Base-by-base conservation (phyloP, 441 rosid species). In the Gossypium schwendimanii region DNA sequence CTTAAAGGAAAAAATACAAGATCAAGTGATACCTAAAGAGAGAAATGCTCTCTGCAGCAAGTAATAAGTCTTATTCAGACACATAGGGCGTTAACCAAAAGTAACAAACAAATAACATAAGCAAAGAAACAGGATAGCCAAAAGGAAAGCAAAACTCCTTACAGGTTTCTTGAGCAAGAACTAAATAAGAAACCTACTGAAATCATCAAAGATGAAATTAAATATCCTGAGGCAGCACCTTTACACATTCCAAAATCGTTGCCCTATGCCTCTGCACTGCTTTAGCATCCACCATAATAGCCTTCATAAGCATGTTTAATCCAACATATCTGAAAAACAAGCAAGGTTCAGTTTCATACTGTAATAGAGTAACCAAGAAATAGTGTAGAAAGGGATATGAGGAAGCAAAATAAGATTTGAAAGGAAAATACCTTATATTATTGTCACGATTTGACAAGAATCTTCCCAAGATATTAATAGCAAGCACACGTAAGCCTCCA, bases 191-290 rank as follows among this genome's bases (percentile, higher is more conserved):
- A 65, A 65, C 45, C 41, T 55, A 60, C 12, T 44, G 21, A 57
- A 71, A 12, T 71, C 36, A 12, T 58, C 73, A 79, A 49, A 69
- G 63, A 79, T 49, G 78, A 72, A 73, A 76, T 45, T 55, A 78
- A 47, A 71, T 65, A 15, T 65, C 12, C 24, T 61, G 17, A 58
- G 71, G 61, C 55, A 76, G 69, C 86, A 92, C 99, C 97, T 93
- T 96, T 33, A 96, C 98, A 79, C 99, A 93, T 86, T 96, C 97
- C 88, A 96, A 83, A 62, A 96, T 90, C 20, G 97, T 96, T 57
- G 87, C 97, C 65, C 97, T 89, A 77, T 96, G 99, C 84, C 99
- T 91, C 80, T 96, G 99, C 77, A 96, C 97, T 44, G 99, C 97
- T 88, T 90, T 97, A 76, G 93, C 83, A 81, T 93, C 99, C 66